These are phyloP conservation scores for Lathyrus oleraceus DNA, from an alignment of 306 rosid genomes.

Conservation along the genomic window DNA sequence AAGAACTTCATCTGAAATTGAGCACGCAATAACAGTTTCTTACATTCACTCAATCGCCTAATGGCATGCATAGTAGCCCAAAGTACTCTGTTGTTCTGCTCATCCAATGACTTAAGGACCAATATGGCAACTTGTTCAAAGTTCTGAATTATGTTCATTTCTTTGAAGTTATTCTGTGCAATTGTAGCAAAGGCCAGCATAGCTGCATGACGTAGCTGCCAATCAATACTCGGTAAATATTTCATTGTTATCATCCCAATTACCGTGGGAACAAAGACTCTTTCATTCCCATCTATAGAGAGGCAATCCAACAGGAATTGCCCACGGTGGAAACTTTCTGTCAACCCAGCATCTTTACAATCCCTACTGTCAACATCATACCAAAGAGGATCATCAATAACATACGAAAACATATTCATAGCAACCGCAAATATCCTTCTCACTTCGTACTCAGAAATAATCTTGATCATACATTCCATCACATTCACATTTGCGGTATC, in stretches of 20 bases:
- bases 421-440: neutral
- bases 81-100: conserved; percentile 16
- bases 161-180: neutral
- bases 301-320: conserved; percentile 12
- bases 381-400: conserved; percentile 28
- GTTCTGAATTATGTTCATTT: neutral
- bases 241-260: neutral
- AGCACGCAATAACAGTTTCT: neutral
- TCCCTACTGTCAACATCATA: neutral
- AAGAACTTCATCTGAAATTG: conserved; percentile 9
- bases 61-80: conserved; percentile 31
- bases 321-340: neutral
- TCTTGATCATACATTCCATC: neutral
- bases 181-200: neutral
- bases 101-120: conserved; percentile 1
- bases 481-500: neutral
- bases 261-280: neutral
- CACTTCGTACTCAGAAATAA: neutral
- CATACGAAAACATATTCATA: conserved; percentile 4
- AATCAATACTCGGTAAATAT: neutral
- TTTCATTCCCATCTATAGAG: neutral
- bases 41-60: neutral
- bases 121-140: neutral
- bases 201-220: conserved; percentile 33
- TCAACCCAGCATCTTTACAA: neutral